phyloP scores from a whole-genome alignment of 306 rosid species.

The Fragaria vesca region DNA sequence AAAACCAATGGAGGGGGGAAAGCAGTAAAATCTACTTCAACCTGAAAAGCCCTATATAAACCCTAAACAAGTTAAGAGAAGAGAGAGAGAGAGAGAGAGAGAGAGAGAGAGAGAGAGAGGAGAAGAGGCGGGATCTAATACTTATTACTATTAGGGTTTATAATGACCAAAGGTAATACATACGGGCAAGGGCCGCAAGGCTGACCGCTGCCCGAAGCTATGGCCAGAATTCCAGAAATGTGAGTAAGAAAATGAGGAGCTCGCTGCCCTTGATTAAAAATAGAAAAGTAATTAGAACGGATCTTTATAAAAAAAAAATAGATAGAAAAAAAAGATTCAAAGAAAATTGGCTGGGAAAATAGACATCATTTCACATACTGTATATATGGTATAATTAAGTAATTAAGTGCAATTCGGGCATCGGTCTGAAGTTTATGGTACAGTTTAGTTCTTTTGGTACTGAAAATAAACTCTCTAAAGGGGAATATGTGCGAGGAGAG shows the following conservation, averaged over 20 bases:
- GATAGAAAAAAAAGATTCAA: too few species aligned
- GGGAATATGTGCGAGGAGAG: too few species aligned
- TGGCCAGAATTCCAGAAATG: too few species aligned
- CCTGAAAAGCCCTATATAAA: slow-evolving; percentile 25
- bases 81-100: background rate
- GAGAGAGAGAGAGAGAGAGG: background rate
- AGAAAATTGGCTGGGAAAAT: too few species aligned
- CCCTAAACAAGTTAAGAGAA: background rate
- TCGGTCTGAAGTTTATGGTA: too few species aligned
- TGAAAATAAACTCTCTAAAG: too few species aligned
- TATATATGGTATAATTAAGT: too few species aligned
- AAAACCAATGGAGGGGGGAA: background rate
- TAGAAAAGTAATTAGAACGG: background rate
- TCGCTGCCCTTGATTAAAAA: background rate
- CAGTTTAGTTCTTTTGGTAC: too few species aligned
- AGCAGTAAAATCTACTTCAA: background rate
- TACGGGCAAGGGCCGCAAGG: slow-evolving; percentile 30
- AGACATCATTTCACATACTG: background rate
- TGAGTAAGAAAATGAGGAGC: background rate
- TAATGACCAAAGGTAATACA: slow-evolving; percentile 23
- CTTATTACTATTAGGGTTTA: slow-evolving; percentile 5
- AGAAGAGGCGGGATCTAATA: slow-evolving; percentile 15
- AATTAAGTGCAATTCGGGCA: too few species aligned
- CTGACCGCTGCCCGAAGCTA: slow-evolving; percentile 37
- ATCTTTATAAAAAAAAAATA: too few species aligned